Evolutionary conservation across 768 basidiomycete species (phyloP), one percentile per base, ranked within the genome.

Genomic region (Amylocystis lapponica): DNA sequence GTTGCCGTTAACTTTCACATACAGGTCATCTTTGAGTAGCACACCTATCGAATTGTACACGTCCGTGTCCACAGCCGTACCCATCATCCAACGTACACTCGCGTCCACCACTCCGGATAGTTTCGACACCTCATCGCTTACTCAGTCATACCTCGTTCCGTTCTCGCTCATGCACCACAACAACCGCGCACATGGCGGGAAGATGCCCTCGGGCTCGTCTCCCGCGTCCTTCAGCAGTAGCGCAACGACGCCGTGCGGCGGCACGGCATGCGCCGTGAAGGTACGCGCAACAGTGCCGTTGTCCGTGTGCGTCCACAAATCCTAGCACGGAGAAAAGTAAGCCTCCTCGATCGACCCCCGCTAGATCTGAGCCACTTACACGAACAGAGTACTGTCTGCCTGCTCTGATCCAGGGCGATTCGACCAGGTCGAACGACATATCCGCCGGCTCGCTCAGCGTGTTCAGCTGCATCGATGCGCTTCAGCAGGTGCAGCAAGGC

Each of bases 231-330:
- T 72, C 34, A 86, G 61, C 41, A 87, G 62, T 9, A 86, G 53
- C 25, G 82, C 84, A 19, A 80, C 74, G 20, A 85, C 82, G 3
- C 83, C 84, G 47, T 86, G 84, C 6, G 80, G 53, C 3, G 83
- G 82, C 10, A 86, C 80, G 16, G 60, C 62, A 8, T 65, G 70
- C 3, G 74, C 76, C 2, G 75, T 77, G 52, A 83, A 69, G 56
- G 74, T 78, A 14, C 83, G 72, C 19, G 79, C 66, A 1, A 75
- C 76, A 0, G 78, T 85, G 3, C 81, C 81, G 51, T 83, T 85
- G 51, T 81, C 66, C 17, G 80, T 83, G 57, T 86, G 83, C 3
- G 76, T 58, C 84, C 84, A 86, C 2, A 86, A 66, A 53, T 86
- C 84, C 80, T 86, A n/a, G 31, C 8, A 21, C 1, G 8, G 17